Evolutionary conservation across 2,329 filamentous ascomycete species (phyloP).

Genomic region (Furcasterigmium sp.): DNA sequence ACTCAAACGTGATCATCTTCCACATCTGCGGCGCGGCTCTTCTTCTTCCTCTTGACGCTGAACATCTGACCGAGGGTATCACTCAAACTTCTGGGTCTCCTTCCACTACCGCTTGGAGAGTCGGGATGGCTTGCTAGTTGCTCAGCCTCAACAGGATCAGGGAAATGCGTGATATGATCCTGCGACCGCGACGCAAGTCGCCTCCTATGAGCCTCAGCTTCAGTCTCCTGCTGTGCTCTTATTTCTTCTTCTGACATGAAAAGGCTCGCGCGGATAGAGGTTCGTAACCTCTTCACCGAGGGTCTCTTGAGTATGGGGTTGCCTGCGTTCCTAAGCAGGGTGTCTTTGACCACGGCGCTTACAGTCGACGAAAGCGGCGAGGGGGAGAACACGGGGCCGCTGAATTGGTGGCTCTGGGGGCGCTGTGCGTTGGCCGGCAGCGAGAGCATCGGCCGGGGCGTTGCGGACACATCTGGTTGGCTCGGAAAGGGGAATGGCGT

Average conservation of each 20-base stretch:
- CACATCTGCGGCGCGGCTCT: slow-evolving; percentile 12
- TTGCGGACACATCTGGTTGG: slow-evolving; percentile 11
- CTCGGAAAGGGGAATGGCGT: slow-evolving; percentile 1
- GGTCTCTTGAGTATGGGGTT: slow-evolving; percentile 32
- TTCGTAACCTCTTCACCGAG: slow-evolving; percentile 41
- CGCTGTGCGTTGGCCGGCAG: slow-evolving; percentile 13
- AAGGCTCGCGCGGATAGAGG: slow-evolving; percentile 47
- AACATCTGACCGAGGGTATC: slow-evolving; percentile 36
- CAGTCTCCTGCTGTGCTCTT: slow-evolving; percentile 6
- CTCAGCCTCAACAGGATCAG: not conserved
- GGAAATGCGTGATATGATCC: not conserved
- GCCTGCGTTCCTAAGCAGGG: slow-evolving; percentile 41
- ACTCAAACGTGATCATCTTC: too few relatives aligned
- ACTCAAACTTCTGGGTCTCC: slow-evolving; percentile 33
- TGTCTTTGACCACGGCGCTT: slow-evolving; percentile 52
- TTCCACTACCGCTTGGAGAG: slow-evolving; percentile 13
- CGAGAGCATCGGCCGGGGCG: slow-evolving; percentile 10
- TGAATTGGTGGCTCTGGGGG: slow-evolving; percentile 31
- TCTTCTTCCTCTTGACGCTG: slow-evolving; percentile 25
- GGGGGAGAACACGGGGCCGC: slow-evolving; percentile 50
- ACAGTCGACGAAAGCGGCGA: slow-evolving; percentile 56
- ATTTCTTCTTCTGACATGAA: slow-evolving; percentile 38
- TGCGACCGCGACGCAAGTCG: slow-evolving; percentile 1
- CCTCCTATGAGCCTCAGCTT: slow-evolving; percentile 7
- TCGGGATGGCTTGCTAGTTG: not conserved